These are phyloP conservation scores for Zygosaccharomyces bisporus DNA, from an alignment of 805 yeast species.

Conservation along the genomic window DNA sequence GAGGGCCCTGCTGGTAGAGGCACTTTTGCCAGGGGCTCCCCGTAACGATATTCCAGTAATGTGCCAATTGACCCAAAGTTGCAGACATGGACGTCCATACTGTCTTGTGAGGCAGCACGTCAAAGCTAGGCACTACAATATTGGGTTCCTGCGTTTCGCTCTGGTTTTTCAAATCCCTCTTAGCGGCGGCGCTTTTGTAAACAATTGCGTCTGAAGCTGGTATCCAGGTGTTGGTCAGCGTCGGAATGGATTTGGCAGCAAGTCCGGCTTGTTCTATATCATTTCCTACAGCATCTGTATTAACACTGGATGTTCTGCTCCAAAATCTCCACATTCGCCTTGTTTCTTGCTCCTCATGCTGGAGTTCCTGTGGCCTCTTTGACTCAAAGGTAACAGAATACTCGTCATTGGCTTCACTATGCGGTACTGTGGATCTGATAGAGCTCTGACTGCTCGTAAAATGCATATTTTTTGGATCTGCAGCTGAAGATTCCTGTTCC, in stretches of 20 bases:
- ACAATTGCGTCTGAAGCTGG: conserved; percentile 25
- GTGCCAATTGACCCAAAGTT: conserved; percentile 17
- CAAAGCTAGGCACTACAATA: conserved; percentile 33
- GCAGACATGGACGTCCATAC: conserved; percentile 26
- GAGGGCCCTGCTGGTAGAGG: conserved; percentile 17
- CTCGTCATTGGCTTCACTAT: conserved; percentile 1
- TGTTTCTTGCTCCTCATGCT: conserved; percentile 6
- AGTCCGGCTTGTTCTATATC: conserved; percentile 10
- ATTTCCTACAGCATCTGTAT: neutral
- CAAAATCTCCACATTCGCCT: conserved; percentile 26
- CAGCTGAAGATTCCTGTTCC: neutral
- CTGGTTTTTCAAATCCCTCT: conserved; percentile 14
- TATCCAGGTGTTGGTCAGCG: conserved; percentile 18
- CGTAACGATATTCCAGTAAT: conserved; percentile 13
- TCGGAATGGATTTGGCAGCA: conserved; percentile 3
- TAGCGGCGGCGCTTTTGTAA: conserved; percentile 19
- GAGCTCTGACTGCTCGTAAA: conserved; percentile 6
- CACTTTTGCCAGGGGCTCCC: conserved; percentile 8
- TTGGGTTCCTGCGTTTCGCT: conserved; percentile 25
- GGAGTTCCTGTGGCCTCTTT: conserved; percentile 2
- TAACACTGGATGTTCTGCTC: conserved; percentile 12
- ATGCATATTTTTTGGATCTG: neutral
- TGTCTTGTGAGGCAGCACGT: conserved; percentile 27
- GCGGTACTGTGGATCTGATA: conserved; percentile 4
- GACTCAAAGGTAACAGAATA: conserved; percentile 3